Evolutionary conservation across 129 eudicot genomes (phyloP).

Genomic region (Scalesia atractyloides): DNA sequence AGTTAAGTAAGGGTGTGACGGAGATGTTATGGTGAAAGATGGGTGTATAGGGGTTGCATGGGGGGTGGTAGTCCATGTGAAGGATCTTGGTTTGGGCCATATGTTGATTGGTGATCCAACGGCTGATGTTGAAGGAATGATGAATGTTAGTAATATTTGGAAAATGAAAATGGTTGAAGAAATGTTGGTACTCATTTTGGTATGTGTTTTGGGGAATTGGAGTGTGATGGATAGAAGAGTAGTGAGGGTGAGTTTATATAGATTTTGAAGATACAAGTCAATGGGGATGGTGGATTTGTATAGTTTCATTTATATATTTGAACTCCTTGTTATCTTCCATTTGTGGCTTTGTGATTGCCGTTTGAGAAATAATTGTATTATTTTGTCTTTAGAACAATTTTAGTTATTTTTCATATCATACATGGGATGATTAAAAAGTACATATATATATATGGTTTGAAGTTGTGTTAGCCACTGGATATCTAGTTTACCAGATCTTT

Average conservation of each 20-base stretch:
- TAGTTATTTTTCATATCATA: background rate
- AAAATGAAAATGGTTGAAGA: background rate
- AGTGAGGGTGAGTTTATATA: slow-evolving; percentile 31
- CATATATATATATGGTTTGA: background rate
- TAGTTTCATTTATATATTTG: background rate
- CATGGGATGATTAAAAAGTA: background rate
- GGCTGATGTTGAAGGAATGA: slow-evolving; percentile 39
- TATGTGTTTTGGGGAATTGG: background rate
- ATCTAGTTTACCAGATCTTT: background rate
- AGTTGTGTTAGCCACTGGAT: background rate
- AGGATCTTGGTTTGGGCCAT: slow-evolving; percentile 83
- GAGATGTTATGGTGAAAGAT: slow-evolving; percentile 56
- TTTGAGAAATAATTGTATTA: background rate
- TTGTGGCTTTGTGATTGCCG: slow-evolving; percentile 30
- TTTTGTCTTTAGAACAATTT: background rate
- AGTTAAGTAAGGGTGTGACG: slow-evolving; percentile 52
- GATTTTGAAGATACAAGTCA: slow-evolving; percentile 25
- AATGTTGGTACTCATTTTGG: slow-evolving; percentile 3
- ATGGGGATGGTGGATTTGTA: background rate
- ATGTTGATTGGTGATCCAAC: slow-evolving; percentile 54
- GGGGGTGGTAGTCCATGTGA: slow-evolving; percentile 75
- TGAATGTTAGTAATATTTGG: background rate
- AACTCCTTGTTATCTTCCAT: slow-evolving; percentile 14
- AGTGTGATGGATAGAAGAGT: slow-evolving; percentile 18
- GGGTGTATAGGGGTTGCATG: slow-evolving; percentile 55